Percentiles rank a stretch among this genome's conserved stretches.
Evolutionary conservation across 371 early-diverging fungal genomes (phyloP).

Genomic region (Rhizopus arrhizus): DNA sequence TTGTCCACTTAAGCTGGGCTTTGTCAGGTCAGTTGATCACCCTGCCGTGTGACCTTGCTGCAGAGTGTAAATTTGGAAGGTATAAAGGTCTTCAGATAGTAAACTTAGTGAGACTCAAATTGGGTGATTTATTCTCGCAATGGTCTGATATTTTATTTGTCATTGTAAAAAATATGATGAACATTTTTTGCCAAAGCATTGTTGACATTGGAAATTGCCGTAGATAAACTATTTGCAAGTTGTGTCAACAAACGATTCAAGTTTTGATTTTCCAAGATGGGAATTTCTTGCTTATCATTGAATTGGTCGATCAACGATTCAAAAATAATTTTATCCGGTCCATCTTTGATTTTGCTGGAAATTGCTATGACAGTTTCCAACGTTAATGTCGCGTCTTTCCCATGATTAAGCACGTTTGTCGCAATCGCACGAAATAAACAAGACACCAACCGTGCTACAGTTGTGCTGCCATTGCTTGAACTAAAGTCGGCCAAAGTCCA

Average conservation of each 20-base stretch:
- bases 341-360: constrained; percentile 9
- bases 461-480: constrained; percentile 12
- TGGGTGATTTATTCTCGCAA: too few species aligned
- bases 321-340: constrained; percentile 12
- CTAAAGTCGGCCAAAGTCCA: constrained; percentile 8
- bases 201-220: constrained; percentile 17
- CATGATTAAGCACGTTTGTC: constrained; percentile 11
- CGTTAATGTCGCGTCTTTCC: constrained; percentile 7
- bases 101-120: too few species aligned
- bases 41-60: too few species aligned
- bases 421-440: constrained; percentile 9
- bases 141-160: background rate
- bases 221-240: constrained; percentile 10
- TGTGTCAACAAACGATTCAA: background rate
- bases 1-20: too few species aligned
- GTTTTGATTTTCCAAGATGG: constrained; percentile 10
- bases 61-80: too few species aligned
- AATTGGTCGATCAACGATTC: constrained; percentile 14
- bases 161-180: constrained; percentile 6
- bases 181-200: constrained; percentile 11
- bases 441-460: constrained; percentile 6
- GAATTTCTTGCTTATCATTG: constrained; percentile 12
- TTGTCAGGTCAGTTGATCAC: too few species aligned
- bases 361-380: constrained; percentile 7
- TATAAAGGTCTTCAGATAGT: too few species aligned